Conservation (phyloP, 1,284 basidiomycete species). For the Phellinidium pouzarii region DNA sequence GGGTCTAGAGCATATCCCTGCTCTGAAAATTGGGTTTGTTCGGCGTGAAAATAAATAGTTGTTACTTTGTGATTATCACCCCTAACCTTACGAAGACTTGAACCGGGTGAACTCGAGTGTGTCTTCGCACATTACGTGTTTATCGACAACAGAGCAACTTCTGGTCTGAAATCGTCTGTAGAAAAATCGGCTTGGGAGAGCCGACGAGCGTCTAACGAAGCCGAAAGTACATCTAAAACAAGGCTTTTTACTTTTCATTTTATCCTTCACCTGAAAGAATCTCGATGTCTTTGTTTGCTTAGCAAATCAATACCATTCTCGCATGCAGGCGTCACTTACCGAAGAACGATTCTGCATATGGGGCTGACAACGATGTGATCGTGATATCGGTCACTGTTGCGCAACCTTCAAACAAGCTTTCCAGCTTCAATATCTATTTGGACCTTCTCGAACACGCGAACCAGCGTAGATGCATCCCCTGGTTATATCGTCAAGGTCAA, state of each 20-base stretch:
- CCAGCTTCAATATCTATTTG: neutral
- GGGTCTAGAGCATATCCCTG: neutral
- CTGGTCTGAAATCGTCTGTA: neutral
- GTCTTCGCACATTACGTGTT: neutral
- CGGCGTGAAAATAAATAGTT: neutral
- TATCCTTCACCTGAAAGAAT: too few species aligned
- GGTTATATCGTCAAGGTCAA: slow-evolving; percentile 4
- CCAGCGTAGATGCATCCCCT: neutral
- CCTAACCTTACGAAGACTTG: neutral
- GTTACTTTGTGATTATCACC: neutral
- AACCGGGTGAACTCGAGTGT: neutral
- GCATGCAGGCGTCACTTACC: neutral
- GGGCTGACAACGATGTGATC: neutral
- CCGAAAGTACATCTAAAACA: too few species aligned
- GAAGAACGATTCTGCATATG: neutral
- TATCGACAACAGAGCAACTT: neutral
- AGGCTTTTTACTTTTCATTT: too few species aligned
- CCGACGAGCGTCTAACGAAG: neutral
- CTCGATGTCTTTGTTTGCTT: neutral
- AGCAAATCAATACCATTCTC: neutral
- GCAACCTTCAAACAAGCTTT: slow-evolving; percentile 1
- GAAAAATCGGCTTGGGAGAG: neutral
- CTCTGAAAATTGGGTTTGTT: neutral
- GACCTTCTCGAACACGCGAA: neutral
- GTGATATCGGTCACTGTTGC: slow-evolving; percentile 4